Evolutionary conservation across 441 rosid genomes (phyloP).

Genomic region (Adansonia gregorii): DNA sequence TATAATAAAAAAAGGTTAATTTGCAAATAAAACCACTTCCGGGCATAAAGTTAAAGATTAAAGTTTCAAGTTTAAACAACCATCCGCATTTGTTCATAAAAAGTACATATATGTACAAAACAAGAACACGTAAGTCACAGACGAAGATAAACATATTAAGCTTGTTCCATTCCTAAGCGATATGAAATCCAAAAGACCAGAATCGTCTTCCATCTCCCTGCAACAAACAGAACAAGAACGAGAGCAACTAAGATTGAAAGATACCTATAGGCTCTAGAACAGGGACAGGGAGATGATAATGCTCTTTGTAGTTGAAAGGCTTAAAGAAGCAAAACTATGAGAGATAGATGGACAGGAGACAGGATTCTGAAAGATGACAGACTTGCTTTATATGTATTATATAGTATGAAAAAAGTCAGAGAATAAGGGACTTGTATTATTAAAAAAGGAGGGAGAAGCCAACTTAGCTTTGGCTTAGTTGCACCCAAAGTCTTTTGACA

Average conservation of each 20-base stretch:
- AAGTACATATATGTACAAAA: background rate
- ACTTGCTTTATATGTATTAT: too few relatives aligned
- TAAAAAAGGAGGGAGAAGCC: too few relatives aligned
- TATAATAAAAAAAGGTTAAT: background rate
- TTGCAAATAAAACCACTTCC: background rate
- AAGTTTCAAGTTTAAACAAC: background rate
- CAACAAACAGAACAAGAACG: constrained; percentile 4
- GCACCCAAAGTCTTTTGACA: background rate
- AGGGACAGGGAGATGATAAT: background rate
- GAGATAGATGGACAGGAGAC: background rate
- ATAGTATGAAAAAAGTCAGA: too few relatives aligned
- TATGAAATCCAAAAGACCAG: background rate
- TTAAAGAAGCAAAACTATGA: background rate
- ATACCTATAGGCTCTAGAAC: constrained; percentile 12
- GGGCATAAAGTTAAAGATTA: background rate
- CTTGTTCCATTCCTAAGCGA: background rate
- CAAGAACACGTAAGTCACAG: background rate
- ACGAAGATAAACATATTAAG: background rate
- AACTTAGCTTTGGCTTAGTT: too few relatives aligned
- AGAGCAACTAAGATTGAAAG: background rate
- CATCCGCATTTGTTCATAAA: background rate
- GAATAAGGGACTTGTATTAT: too few relatives aligned
- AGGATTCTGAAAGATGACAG: background rate
- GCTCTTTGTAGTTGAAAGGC: background rate
- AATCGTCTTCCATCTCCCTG: background rate